Evolutionary conservation across 306 rosid species (phyloP).

Genomic region (Citrullus colocynthis): DNA sequence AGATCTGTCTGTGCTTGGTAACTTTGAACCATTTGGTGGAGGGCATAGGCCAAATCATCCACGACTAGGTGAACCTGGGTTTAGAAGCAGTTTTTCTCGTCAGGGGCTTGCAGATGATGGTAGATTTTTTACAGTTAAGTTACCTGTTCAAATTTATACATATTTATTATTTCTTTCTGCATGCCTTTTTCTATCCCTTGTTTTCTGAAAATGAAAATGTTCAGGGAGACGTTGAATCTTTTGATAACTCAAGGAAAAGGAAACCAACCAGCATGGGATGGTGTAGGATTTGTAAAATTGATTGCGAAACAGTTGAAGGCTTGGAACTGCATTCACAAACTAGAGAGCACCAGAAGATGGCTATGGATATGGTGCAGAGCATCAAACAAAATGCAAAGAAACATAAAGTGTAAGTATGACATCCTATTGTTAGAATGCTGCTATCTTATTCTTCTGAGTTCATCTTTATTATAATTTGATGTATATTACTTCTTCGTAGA

Average conservation of each 20-base stretch:
- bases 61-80: constrained; percentile 92
- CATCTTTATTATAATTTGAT: not conserved
- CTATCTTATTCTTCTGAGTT: not conserved
- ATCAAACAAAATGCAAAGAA: constrained; percentile 90
- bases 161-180: not conserved
- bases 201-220: constrained; percentile 15
- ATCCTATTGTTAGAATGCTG: constrained; percentile 7
- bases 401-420: constrained; percentile 47
- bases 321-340: constrained; percentile 92
- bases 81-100: constrained; percentile 80
- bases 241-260: constrained; percentile 65
- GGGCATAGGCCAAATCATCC: constrained; percentile 52
- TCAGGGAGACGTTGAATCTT: constrained; percentile 65
- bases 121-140: constrained; percentile 68
- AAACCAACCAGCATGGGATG: constrained; percentile 72
- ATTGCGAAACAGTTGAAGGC: constrained; percentile 93
- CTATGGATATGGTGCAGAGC: constrained; percentile 80
- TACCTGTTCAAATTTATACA: not conserved
- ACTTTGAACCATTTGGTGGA: constrained; percentile 49
- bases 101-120: constrained; percentile 57
- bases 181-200: not conserved
- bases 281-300: constrained; percentile 96
- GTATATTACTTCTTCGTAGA: constrained; percentile 20
- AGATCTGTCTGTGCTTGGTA: constrained; percentile 51
- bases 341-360: constrained; percentile 85